Percentiles rank a stretch among this genome's conserved stretches.
Conservation (phyloP, 2,329 filamentous ascomycete genomes). For the Graphium sp. region DNA sequence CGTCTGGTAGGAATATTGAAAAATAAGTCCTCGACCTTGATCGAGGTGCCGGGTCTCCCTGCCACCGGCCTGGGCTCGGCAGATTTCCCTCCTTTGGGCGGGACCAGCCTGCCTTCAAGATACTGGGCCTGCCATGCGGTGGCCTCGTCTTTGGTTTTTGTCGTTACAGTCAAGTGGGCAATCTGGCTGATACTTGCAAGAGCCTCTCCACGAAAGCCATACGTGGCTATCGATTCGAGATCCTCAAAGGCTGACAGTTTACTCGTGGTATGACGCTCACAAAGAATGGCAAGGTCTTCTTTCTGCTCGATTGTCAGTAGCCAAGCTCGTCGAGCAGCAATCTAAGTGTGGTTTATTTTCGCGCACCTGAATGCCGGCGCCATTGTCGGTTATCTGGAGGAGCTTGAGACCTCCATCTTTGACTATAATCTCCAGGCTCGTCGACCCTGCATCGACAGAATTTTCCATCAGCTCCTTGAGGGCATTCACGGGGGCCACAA, state of each 20-base stretch:
- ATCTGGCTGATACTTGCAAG: slow-evolving; percentile 97
- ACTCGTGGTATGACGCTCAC: slow-evolving; percentile 91
- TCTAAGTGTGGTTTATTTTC: not conserved
- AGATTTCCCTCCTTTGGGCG: slow-evolving; percentile 74
- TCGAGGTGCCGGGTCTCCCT: slow-evolving; percentile 80
- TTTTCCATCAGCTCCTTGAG: slow-evolving; percentile 96
- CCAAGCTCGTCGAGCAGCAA: not conserved
- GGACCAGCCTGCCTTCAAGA: slow-evolving; percentile 61
- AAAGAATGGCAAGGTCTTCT: slow-evolving; percentile 82
- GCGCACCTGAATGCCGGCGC: slow-evolving; percentile 78
- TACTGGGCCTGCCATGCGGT: slow-evolving; percentile 88
- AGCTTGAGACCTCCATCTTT: slow-evolving; percentile 93
- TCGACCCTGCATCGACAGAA: slow-evolving; percentile 91
- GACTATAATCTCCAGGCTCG: slow-evolving; percentile 73
- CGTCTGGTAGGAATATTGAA: slow-evolving; percentile 87
- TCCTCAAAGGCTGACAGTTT: slow-evolving; percentile 93
- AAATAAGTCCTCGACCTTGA: slow-evolving; percentile 92
- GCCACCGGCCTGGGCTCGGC: slow-evolving; percentile 77
- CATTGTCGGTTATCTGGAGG: slow-evolving; percentile 94
- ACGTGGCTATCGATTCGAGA: slow-evolving; percentile 74
- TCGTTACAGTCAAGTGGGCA: slow-evolving; percentile 87
- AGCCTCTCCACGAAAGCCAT: slow-evolving; percentile 95
- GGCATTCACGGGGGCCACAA: slow-evolving; percentile 90
- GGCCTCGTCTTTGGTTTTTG: slow-evolving; percentile 73
- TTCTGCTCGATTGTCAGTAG: slow-evolving; percentile 36